These are phyloP conservation scores for Alnus rubra DNA, from an alignment of 306 rosid species.

Conservation along the genomic window DNA sequence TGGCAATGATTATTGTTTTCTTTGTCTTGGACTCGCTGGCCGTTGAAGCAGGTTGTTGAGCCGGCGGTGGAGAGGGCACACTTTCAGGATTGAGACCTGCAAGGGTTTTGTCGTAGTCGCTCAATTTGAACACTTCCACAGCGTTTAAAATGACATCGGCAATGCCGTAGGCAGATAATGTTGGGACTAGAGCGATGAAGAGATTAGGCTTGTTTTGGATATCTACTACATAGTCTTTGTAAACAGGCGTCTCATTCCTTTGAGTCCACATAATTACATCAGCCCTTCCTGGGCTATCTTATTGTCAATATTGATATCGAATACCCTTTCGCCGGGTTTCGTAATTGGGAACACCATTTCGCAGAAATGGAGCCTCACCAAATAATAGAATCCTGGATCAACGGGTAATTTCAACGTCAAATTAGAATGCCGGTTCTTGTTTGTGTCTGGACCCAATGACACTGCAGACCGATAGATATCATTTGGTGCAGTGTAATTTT, in stretches of 20 bases:
- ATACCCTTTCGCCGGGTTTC: background rate
- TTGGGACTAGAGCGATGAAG: background rate
- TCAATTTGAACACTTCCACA: constrained; percentile 30
- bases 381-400: constrained; percentile 47
- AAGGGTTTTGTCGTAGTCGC: background rate
- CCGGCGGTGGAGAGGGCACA: too few relatives aligned
- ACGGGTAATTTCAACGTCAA: constrained; percentile 37
- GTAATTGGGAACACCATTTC: background rate
- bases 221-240: background rate
- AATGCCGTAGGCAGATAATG: background rate
- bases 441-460: background rate
- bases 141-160: constrained; percentile 27
- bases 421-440: constrained; percentile 24
- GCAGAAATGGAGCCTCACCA: constrained; percentile 43
- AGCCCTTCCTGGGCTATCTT: background rate
- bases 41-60: background rate
- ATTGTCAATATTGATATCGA: background rate
- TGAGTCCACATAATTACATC: background rate
- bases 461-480: constrained; percentile 24
- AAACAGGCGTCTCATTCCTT: background rate
- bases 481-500: constrained; percentile 30
- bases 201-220: background rate
- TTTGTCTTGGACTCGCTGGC: background rate
- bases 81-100: background rate
- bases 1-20: background rate